phyloP scores from a whole-genome alignment of 345 rosid genomes.

The Abelmoschus esculentus region DNA sequence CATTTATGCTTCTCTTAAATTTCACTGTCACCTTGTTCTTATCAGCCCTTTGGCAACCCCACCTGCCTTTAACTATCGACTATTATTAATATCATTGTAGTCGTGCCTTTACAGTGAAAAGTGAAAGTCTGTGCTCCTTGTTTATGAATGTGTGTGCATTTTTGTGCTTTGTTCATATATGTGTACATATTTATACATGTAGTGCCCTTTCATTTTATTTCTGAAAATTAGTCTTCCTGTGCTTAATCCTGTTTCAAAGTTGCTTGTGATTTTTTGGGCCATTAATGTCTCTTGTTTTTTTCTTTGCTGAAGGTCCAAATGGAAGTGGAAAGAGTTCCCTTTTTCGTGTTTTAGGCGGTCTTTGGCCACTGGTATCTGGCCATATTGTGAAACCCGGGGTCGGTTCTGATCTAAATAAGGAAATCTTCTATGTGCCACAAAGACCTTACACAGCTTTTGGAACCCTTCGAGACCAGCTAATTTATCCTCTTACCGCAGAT shows the following conservation, averaged over 20 bases:
- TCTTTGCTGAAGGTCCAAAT: slow-evolving; percentile 72
- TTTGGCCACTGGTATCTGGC: slow-evolving; percentile 95
- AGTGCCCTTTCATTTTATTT: background rate
- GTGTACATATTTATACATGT: background rate
- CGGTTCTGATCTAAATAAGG: slow-evolving; percentile 98
- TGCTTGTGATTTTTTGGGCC: background rate
- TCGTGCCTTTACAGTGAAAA: background rate
- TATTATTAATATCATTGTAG: background rate
- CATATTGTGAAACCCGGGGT: slow-evolving; percentile 94
- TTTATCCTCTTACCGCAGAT: slow-evolving; percentile 83
- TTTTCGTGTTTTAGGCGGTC: slow-evolving; percentile 97
- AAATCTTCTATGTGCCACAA: slow-evolving; percentile 95
- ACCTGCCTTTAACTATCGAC: background rate
- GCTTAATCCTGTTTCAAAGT: background rate
- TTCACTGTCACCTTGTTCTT: background rate
- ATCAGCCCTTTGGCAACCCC: background rate
- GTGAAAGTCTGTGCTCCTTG: background rate
- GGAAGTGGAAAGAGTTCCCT: slow-evolving; percentile 99
- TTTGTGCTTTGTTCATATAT: background rate
- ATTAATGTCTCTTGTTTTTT: background rate
- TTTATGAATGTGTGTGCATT: too few species aligned
- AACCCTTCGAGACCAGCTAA: slow-evolving; percentile 93
- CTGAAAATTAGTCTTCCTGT: background rate
- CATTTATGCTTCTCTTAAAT: background rate
- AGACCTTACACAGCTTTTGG: slow-evolving; percentile 99